phyloP scores from a whole-genome alignment of 441 rosid genomes.

The Omphalea diandra region DNA sequence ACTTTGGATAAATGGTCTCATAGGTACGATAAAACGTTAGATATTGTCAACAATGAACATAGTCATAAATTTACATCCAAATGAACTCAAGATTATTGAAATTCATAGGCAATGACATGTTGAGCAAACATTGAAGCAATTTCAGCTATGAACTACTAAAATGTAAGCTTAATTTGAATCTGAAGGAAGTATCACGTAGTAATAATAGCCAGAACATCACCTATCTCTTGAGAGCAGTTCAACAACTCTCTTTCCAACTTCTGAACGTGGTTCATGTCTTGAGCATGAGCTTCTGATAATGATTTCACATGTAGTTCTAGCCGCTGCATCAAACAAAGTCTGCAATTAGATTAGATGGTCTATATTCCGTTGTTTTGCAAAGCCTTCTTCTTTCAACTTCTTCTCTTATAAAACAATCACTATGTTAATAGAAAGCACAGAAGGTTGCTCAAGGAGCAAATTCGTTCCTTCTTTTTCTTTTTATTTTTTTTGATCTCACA shows the following conservation, averaged over 20 bases:
- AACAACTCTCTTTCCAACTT: constrained; percentile 67
- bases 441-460: background rate
- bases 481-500: background rate
- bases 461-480: background rate
- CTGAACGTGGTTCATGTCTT: constrained; percentile 54
- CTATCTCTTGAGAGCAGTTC: constrained; percentile 83
- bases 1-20: constrained; percentile 7
- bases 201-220: constrained; percentile 37
- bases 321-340: constrained; percentile 40
- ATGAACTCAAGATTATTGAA: constrained; percentile 1
- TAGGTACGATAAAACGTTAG: background rate
- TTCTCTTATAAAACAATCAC: background rate
- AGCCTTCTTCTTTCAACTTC: background rate
- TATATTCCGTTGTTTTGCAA: background rate
- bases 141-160: background rate
- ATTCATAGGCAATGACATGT: too few species aligned
- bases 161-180: background rate
- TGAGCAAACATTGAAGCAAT: background rate
- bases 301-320: constrained; percentile 62
- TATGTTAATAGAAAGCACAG: background rate
- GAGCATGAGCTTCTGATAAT: constrained; percentile 50
- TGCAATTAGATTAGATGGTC: constrained; percentile 8
- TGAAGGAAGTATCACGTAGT: background rate
- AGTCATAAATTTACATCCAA: background rate
- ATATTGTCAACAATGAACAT: background rate